phyloP scores from a whole-genome alignment of 257 asterid genomes.

The Solanum stenotomum region DNA sequence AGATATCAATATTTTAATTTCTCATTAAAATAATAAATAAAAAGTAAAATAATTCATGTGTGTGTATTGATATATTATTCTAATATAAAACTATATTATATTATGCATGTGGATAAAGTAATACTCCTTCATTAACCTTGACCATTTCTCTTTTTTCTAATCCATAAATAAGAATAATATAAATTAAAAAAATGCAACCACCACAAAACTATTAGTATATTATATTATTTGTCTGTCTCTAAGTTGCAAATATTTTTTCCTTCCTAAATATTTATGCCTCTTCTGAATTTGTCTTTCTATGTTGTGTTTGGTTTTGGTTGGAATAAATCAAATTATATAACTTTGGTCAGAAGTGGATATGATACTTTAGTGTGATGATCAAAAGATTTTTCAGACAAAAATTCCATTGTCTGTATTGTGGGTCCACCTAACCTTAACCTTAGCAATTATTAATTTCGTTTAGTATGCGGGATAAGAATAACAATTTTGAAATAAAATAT shows the following conservation, averaged over 20 bases:
- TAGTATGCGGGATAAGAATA: background rate
- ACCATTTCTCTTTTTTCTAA: background rate
- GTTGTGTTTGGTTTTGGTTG: background rate
- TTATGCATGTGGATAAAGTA: slow-evolving; percentile 24
- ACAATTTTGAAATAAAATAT: background rate
- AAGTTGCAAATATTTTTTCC: background rate
- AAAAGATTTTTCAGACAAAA: slow-evolving; percentile 4
- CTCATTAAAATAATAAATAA: background rate
- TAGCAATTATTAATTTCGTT: background rate
- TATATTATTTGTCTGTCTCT: slow-evolving; percentile 8
- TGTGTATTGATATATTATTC: background rate
- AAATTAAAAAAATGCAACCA: background rate
- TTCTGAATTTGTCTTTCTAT: slow-evolving; percentile 5
- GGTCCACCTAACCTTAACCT: background rate
- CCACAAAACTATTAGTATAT: background rate
- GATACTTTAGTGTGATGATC: background rate
- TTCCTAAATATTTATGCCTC: background rate
- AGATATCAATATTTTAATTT: too few species aligned
- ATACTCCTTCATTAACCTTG: slow-evolving; percentile 1
- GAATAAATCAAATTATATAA: background rate
- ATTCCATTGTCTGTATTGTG: background rate
- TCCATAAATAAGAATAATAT: background rate
- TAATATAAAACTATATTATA: background rate
- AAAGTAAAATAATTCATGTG: background rate
- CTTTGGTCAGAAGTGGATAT: background rate